Conservation (phyloP, 176 grass and related monocot genomes). For the Luzula sylvatica region DNA sequence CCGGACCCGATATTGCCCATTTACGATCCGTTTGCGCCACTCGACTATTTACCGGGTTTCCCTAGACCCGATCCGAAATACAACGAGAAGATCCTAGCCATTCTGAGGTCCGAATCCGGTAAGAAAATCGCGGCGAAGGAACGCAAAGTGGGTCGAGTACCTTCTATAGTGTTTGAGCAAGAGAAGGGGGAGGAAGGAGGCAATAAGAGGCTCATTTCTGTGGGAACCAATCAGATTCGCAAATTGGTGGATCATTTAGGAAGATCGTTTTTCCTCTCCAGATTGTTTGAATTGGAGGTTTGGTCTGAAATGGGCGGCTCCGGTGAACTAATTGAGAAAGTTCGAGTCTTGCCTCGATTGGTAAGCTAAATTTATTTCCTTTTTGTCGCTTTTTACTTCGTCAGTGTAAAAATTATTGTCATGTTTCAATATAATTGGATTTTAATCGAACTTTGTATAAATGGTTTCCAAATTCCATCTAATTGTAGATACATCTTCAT, state of each 20-base stretch:
- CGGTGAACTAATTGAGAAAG: slow-evolving; percentile 69
- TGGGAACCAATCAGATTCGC: slow-evolving; percentile 79
- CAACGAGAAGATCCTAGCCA: slow-evolving; percentile 61
- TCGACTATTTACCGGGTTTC: slow-evolving; percentile 68
- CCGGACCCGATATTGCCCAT: neutral
- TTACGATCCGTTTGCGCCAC: slow-evolving; percentile 28
- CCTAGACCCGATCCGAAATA: slow-evolving; percentile 72
- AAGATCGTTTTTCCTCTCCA: slow-evolving; percentile 76
- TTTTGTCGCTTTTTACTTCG: neutral
- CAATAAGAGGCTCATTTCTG: slow-evolving; percentile 79
- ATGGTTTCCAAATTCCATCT: neutral
- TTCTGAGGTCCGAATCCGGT: slow-evolving; percentile 42
- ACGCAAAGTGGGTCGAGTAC: slow-evolving; percentile 64
- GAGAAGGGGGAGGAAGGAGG: slow-evolving; percentile 75
- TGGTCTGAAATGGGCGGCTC: slow-evolving; percentile 46
- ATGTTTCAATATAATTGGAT: neutral
- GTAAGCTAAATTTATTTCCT: slow-evolving; percentile 28
- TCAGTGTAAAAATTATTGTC: neutral
- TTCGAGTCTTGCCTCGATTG: slow-evolving; percentile 78
- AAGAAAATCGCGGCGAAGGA: slow-evolving; percentile 55
- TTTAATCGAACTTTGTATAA: neutral
- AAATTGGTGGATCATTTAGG: slow-evolving; percentile 94
- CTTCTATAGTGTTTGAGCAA: slow-evolving; percentile 86
- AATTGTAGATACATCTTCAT: slow-evolving; percentile 67
- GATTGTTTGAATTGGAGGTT: slow-evolving; percentile 76